Conservation (phyloP, 108 stramenopile genomes). For the Pseudonitzschia delicatissima region DNA sequence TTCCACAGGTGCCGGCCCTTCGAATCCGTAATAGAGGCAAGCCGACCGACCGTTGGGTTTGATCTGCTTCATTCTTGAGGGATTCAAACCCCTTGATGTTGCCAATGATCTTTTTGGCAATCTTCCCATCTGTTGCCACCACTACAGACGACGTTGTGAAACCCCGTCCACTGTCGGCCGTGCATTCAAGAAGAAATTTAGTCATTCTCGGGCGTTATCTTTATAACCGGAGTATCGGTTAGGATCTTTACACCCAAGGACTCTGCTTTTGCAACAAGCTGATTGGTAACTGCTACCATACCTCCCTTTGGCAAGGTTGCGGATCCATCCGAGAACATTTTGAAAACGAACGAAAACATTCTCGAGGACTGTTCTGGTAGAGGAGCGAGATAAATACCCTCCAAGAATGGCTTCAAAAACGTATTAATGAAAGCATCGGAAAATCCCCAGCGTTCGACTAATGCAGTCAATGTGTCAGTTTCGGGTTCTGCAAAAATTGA, state of each 20-base stretch:
- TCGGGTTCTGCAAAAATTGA: conserved; percentile 75
- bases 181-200: conserved; percentile 13
- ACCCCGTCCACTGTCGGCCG: background rate
- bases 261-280: conserved; percentile 52
- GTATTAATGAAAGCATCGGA: conserved; percentile 62
- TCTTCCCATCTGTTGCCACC: conserved; percentile 70
- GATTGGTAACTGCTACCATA: conserved; percentile 68
- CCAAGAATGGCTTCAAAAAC: conserved; percentile 83
- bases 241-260: conserved; percentile 43
- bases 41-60: conserved; percentile 69
- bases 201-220: conserved; percentile 18
- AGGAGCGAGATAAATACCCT: conserved; percentile 79
- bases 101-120: conserved; percentile 51
- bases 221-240: conserved; percentile 23
- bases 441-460: conserved; percentile 65
- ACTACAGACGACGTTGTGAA: conserved; percentile 54
- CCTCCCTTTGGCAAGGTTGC: conserved; percentile 71
- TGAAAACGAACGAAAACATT: conserved; percentile 88
- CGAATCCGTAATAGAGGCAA: conserved; percentile 79
- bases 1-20: conserved; percentile 55
- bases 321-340: conserved; percentile 79
- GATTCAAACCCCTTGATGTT: conserved; percentile 44
- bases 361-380: conserved; percentile 70
- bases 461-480: conserved; percentile 55
- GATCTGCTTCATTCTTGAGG: conserved; percentile 30